Evolutionary conservation across 306 rosid genomes (phyloP).

Genomic region (Cajanus cajan): DNA sequence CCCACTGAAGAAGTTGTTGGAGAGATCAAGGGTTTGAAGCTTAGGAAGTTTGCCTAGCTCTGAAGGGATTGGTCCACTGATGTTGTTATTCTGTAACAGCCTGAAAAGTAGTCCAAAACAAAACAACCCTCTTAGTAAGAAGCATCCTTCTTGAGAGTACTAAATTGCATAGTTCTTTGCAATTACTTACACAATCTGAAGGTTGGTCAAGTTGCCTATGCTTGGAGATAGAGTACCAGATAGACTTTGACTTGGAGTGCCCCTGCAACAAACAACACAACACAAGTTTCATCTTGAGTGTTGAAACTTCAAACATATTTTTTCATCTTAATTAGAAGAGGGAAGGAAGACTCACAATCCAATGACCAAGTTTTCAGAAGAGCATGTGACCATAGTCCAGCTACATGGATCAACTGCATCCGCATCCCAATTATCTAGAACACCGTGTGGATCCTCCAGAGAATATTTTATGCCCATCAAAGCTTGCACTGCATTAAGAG

Average conservation of each 20-base stretch:
- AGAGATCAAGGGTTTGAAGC: conserved; percentile 92
- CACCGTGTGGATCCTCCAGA: conserved; percentile 89
- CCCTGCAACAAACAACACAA: conserved; percentile 57
- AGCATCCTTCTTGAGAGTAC: conserved; percentile 1
- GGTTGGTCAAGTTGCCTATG: conserved; percentile 95
- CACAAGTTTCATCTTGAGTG: conserved; percentile 30
- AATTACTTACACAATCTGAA: conserved; percentile 86
- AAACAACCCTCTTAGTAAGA: conserved; percentile 30
- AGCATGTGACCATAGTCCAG: conserved; percentile 99
- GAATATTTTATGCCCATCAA: conserved; percentile 73
- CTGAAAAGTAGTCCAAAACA: conserved; percentile 47
- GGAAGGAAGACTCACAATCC: conserved; percentile 65
- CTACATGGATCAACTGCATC: conserved; percentile 99
- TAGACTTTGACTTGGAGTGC: conserved; percentile 93
- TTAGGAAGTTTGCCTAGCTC: conserved; percentile 77
- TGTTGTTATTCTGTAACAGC: conserved; percentile 89
- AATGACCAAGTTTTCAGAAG: conserved; percentile 77
- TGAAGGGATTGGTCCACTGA: conserved; percentile 74
- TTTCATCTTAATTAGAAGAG: conserved; percentile 7
- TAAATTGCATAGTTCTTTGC: background rate
- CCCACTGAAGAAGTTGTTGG: conserved; percentile 71
- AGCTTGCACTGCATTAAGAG: conserved; percentile 75
- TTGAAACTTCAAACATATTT: background rate
- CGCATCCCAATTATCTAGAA: conserved; percentile 89
- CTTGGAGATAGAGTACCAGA: conserved; percentile 89